These are phyloP conservation scores for Fusarium mangiferae DNA, from an alignment of 2,329 filamentous ascomycete genomes.

Conservation along the genomic window DNA sequence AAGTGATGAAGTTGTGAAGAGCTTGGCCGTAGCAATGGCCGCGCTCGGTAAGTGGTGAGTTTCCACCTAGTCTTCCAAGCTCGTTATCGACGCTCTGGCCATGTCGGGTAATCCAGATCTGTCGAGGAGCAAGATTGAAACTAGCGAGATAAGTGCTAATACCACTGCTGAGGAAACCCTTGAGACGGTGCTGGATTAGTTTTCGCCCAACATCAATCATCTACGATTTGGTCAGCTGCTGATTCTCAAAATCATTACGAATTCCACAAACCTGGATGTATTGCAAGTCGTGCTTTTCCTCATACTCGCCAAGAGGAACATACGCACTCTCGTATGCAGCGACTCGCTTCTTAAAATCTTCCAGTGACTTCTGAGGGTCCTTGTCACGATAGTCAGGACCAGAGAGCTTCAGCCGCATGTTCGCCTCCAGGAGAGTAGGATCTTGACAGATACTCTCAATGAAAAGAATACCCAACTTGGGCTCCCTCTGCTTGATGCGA, in stretches of 20 bases:
- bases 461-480: conserved; percentile 90
- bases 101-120: conserved; percentile 98
- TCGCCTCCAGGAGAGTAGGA: conserved; percentile 84
- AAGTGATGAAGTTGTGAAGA: conserved; percentile 84
- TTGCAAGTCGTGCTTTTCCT: conserved; percentile 89
- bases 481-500: conserved; percentile 83
- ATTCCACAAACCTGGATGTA: conserved; percentile 77
- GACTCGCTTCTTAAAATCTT: conserved; percentile 93
- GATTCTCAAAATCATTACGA: background rate
- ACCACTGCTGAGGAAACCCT: conserved; percentile 90
- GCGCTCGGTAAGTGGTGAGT: conserved; percentile 84
- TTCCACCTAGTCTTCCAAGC: conserved; percentile 87
- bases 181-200: conserved; percentile 87
- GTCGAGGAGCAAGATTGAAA: conserved; percentile 93
- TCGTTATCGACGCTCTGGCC: conserved; percentile 92
- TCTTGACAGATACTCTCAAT: conserved; percentile 95
- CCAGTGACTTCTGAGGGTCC: conserved; percentile 84
- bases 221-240: conserved; percentile 52
- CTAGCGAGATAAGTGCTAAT: conserved; percentile 96
- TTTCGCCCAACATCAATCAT: conserved; percentile 99
- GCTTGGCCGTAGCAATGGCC: conserved; percentile 83
- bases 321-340: conserved; percentile 95
- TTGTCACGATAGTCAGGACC: conserved; percentile 97
- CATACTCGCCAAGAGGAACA: conserved; percentile 87
- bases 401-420: conserved; percentile 96